Conservation (phyloP, 148 eudicot genomes). For the Hydrangea macrophylla region DNA sequence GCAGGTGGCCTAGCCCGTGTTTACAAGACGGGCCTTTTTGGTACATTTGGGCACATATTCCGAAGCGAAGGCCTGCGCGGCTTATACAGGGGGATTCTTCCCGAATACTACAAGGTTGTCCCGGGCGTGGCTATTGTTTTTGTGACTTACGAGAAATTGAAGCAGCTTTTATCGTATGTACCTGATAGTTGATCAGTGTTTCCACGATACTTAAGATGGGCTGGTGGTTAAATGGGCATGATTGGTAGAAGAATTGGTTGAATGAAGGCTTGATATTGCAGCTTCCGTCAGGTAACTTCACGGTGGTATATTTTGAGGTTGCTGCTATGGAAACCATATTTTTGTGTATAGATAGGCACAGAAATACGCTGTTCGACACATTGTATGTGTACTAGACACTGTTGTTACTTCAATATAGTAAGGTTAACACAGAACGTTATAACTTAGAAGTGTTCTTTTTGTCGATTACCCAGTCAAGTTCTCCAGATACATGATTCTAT, state of each 20-base stretch:
- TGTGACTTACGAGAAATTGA: conserved; percentile 65
- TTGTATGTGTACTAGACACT: conserved; percentile 1
- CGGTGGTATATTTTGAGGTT: conserved; percentile 7
- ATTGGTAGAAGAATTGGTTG: not conserved
- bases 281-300: not conserved
- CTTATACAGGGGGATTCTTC: conserved; percentile 55
- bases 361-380: not conserved
- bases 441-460: not conserved
- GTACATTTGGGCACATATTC: conserved; percentile 55
- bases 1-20: conserved; percentile 88
- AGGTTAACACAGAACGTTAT: not conserved
- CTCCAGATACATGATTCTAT: too few relatives aligned
- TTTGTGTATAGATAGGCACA: conserved; percentile 16
- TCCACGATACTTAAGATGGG: not conserved
- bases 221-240: not conserved
- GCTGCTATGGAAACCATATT: conserved; percentile 10
- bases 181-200: conserved; percentile 21
- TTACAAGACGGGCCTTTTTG: conserved; percentile 64
- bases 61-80: conserved; percentile 49
- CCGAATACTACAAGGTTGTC: conserved; percentile 60
- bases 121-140: conserved; percentile 51
- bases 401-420: not conserved
- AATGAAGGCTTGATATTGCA: not conserved
- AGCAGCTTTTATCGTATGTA: conserved; percentile 54
- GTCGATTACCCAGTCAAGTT: too few relatives aligned